phyloP scores from a whole-genome alignment of 2,329 filamentous ascomycete genomes.

The Neofusicoccum cordaticola region DNA sequence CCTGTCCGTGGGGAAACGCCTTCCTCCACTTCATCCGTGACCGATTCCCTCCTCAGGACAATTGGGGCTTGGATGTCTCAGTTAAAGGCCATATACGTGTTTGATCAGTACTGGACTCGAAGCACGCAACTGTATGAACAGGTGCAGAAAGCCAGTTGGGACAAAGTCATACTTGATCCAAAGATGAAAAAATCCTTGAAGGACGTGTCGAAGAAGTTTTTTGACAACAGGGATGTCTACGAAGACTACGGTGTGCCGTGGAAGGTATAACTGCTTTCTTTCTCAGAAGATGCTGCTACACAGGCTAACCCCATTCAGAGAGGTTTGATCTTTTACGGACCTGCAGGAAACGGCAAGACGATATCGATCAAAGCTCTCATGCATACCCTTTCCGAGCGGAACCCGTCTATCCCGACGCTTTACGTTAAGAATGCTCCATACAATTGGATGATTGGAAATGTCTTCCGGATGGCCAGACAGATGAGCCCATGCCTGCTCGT shows the following conservation, averaged over 20 bases:
- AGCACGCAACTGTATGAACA: conserved; percentile 58
- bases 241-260: conserved; percentile 62
- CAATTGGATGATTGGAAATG: conserved; percentile 29
- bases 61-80: conserved; percentile 38
- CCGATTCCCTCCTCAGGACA: conserved; percentile 38
- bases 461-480: conserved; percentile 54
- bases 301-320: conserved; percentile 44
- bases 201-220: conserved; percentile 64
- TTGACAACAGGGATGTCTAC: conserved; percentile 59
- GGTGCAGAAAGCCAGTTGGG: conserved; percentile 53
- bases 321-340: conserved; percentile 66
- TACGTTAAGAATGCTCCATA: conserved; percentile 51
- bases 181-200: conserved; percentile 64
- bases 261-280: conserved; percentile 44
- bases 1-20: conserved; percentile 31
- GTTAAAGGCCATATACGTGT: conserved; percentile 44
- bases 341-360: conserved; percentile 66
- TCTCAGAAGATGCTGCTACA: conserved; percentile 26
- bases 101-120: conserved; percentile 58
- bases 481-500: conserved; percentile 67
- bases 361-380: conserved; percentile 70
- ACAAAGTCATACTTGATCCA: conserved; percentile 64
- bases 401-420: conserved; percentile 53
- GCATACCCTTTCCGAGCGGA: conserved; percentile 57
- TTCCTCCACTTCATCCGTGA: conserved; percentile 33